These are phyloP conservation scores for Botrytis medusae DNA, from an alignment of 2,329 filamentous ascomycete genomes.

Conservation along the genomic window DNA sequence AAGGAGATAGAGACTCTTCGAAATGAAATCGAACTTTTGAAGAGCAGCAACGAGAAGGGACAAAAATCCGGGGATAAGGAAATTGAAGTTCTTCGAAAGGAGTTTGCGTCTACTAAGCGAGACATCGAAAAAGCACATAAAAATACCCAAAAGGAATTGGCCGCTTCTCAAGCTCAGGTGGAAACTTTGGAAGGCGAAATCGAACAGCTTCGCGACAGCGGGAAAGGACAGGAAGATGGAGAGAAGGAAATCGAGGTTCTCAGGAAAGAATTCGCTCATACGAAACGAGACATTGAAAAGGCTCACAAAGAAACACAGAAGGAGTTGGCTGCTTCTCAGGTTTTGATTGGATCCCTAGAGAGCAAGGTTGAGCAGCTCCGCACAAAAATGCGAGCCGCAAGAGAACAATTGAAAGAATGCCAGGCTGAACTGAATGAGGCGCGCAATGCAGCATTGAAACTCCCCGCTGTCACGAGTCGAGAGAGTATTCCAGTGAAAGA, in stretches of 20 bases:
- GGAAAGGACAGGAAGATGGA: constrained; percentile 49
- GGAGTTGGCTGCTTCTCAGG: constrained; percentile 48
- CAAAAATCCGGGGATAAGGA: constrained; percentile 51
- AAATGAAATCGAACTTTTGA: constrained; percentile 41
- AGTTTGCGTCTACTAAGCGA: constrained; percentile 39
- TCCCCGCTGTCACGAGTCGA: constrained; percentile 6
- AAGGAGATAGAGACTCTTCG: constrained; percentile 39
- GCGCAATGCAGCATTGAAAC: constrained; percentile 37
- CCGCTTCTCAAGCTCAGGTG: constrained; percentile 59
- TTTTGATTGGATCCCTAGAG: constrained; percentile 57
- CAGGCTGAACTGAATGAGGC: constrained; percentile 48
- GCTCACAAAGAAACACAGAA: constrained; percentile 34
- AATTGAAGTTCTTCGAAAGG: constrained; percentile 43
- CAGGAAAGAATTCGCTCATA: constrained; percentile 40
- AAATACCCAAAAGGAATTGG: constrained; percentile 35
- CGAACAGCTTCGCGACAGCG: constrained; percentile 38
- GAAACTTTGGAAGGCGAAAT: constrained; percentile 46
- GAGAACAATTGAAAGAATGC: constrained; percentile 70
- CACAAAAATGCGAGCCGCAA: constrained; percentile 57
- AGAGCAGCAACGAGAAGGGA: constrained; percentile 45
- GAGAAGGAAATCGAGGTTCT: constrained; percentile 43
- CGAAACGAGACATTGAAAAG: constrained; percentile 38
- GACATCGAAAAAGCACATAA: constrained; percentile 34
- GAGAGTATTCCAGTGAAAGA: constrained; percentile 36
- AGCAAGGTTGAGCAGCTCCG: constrained; percentile 40